Base-by-base conservation (phyloP, 2,329 filamentous ascomycete species). In the Paramyrothecium sp. region DNA sequence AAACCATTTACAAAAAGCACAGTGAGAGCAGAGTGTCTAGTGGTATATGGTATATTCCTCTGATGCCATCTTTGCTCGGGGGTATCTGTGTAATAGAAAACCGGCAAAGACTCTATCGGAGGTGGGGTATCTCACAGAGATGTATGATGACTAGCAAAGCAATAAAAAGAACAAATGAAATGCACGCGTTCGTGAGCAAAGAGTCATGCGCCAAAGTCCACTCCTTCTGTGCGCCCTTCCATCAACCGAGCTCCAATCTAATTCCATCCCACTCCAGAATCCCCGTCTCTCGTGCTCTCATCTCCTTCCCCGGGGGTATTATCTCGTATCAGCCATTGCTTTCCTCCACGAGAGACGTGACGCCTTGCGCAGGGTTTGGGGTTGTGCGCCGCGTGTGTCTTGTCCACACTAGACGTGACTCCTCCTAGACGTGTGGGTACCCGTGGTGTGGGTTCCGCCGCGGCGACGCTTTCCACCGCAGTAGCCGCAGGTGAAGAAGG, bases 401-500 rank as follows among this genome's bases (percentile, higher is more conserved):
- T 19, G 38, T n/a, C 19, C 5, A 17, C 21, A n/a, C 55, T 65
- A 68, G 21, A 67, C 63, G 49, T 63, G 57, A 51, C 63, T 66
- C 21, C 64, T 67, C 20, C 63, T 63, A 49, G 55, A 59, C 33
- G 57, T 54, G 53, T 59, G 58, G 23, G 65, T 55, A 12, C 60
- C 54, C 13, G 58, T 58, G 16, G 56, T 54, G 53, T 59, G 57
- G 30, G 58, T 57, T 50, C 59, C 59, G 20, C 58, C 33, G 20
- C 58, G 44, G 19, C 60, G 54, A 3, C 41, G 54, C 22, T 56
- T 55, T 46, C 66, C 59, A 21, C 72, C 72, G 56, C 70, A 69
- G 65, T 67, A 71, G 61, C 82, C 80, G 69, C 82, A 85, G 54
- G 81, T 85, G 54, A 91, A 72, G 78, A 84, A 90, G 61, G 79